Conservation (phyloP, 1,284 basidiomycete genomes). For the Meira miltonrushii region DNA sequence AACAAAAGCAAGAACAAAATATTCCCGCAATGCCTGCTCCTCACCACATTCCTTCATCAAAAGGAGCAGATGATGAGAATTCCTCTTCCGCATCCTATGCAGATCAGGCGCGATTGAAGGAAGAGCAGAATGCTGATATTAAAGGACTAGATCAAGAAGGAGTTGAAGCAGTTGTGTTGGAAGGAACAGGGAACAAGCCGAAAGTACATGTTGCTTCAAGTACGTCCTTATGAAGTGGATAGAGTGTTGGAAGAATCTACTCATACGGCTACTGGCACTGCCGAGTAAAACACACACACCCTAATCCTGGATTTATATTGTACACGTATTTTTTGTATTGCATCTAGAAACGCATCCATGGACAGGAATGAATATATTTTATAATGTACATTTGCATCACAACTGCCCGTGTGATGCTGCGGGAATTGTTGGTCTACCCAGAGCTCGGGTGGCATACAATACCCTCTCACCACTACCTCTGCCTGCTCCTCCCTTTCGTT, state of each 20-base stretch:
- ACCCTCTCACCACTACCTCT: conserved; percentile 22
- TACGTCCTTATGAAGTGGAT: too few species aligned
- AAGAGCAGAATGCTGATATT: conserved; percentile 6
- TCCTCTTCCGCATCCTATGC: not conserved
- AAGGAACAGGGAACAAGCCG: conserved; percentile 23
- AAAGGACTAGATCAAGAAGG: conserved; percentile 35
- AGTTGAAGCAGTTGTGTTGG: conserved; percentile 33
- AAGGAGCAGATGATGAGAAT: conserved; percentile 2
- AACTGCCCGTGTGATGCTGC: not conserved
- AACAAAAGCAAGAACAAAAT: conserved; percentile 1
- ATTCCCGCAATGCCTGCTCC: conserved; percentile 8
- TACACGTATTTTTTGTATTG: not conserved
- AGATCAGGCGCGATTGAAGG: conserved; percentile 1
- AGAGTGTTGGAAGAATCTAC: too few species aligned
- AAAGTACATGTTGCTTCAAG: too few species aligned
- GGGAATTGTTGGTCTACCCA: conserved; percentile 8
- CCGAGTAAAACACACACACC: not conserved
- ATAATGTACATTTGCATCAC: too few species aligned
- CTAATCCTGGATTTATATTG: not conserved
- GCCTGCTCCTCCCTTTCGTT: conserved; percentile 22
- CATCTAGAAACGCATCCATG: not conserved
- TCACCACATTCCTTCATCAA: not conserved
- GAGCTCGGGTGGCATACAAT: conserved; percentile 18
- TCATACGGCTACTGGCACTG: not conserved
- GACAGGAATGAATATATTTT: too few species aligned